These are phyloP conservation scores for Rhynchosporium secalis DNA, from an alignment of 2,329 filamentous ascomycete species.

Conservation along the genomic window DNA sequence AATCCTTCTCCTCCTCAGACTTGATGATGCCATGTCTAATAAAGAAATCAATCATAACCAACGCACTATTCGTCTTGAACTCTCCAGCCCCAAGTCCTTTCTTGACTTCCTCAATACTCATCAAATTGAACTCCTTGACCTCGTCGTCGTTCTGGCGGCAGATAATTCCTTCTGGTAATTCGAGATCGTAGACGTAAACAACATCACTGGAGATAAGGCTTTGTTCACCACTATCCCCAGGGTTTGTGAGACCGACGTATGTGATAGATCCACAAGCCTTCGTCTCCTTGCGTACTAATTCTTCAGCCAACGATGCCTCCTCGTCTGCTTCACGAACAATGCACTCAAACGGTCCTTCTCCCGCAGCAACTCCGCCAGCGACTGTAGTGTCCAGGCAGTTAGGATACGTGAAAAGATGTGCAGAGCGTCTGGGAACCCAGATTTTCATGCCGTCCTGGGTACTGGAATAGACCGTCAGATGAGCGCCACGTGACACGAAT, in stretches of 20 bases:
- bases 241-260: constrained; percentile 65
- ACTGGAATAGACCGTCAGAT: constrained; percentile 64
- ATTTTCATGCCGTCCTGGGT: constrained; percentile 54
- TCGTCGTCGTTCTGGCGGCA: constrained; percentile 74
- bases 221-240: constrained; percentile 59
- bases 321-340: constrained; percentile 71
- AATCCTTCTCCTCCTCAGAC: constrained; percentile 69
- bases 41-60: constrained; percentile 80
- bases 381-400: constrained; percentile 79
- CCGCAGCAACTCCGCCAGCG: constrained; percentile 71
- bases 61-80: constrained; percentile 83
- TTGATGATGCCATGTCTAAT: constrained; percentile 74
- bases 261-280: constrained; percentile 61
- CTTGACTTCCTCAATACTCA: constrained; percentile 61
- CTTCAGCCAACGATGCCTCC: constrained; percentile 67
- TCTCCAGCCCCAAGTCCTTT: constrained; percentile 62
- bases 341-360: constrained; percentile 65
- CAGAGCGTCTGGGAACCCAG: constrained; percentile 70
- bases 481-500: constrained; percentile 63
- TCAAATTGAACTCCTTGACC: constrained; percentile 72
- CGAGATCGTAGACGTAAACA: constrained; percentile 76
- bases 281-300: constrained; percentile 54
- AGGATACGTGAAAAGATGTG: constrained; percentile 69
- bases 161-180: constrained; percentile 57
- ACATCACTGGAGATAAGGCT: constrained; percentile 64